Conservation (phyloP, 1,139 yeast genomes). For the Debaryomyces sp. region DNA sequence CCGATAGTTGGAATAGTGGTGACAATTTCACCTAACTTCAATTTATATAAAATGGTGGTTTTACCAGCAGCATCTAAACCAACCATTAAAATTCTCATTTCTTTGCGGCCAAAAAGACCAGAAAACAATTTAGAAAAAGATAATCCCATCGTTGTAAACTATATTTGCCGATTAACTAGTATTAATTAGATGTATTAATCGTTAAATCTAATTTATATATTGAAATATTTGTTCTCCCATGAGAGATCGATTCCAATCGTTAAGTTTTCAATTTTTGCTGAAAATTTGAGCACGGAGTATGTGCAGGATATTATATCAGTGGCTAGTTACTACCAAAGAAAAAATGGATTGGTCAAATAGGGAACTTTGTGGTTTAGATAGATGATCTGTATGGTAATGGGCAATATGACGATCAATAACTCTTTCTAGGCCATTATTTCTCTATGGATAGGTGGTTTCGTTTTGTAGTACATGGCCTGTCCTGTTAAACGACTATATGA, state of each 20-base stretch:
- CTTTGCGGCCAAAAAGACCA: conserved; percentile 43
- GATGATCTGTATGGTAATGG: too few species aligned
- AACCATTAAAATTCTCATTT: conserved; percentile 48
- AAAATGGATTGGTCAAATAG: background rate
- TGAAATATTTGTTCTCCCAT: conserved; percentile 6
- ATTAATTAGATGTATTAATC: conserved; percentile 7
- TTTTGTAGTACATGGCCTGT: background rate
- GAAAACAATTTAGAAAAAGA: conserved; percentile 40
- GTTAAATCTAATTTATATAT: conserved; percentile 4
- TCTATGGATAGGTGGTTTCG: background rate
- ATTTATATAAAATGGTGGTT: conserved; percentile 45
- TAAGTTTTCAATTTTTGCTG: conserved; percentile 8
- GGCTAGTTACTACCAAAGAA: background rate
- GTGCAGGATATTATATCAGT: background rate
- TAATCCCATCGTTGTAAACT: conserved; percentile 30
- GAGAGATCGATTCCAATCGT: conserved; percentile 8
- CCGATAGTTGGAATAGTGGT: conserved; percentile 48
- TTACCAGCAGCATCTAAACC: conserved; percentile 50
- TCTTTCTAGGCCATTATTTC: background rate
- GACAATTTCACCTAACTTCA: conserved; percentile 45
- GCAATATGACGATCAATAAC: too few species aligned
- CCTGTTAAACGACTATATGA: background rate
- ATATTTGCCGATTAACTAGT: conserved; percentile 7
- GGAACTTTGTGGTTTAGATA: background rate
- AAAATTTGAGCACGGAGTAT: conserved; percentile 8